Base-by-base conservation (phyloP, 768 basidiomycete genomes). In the Termitomyces sp. region DNA sequence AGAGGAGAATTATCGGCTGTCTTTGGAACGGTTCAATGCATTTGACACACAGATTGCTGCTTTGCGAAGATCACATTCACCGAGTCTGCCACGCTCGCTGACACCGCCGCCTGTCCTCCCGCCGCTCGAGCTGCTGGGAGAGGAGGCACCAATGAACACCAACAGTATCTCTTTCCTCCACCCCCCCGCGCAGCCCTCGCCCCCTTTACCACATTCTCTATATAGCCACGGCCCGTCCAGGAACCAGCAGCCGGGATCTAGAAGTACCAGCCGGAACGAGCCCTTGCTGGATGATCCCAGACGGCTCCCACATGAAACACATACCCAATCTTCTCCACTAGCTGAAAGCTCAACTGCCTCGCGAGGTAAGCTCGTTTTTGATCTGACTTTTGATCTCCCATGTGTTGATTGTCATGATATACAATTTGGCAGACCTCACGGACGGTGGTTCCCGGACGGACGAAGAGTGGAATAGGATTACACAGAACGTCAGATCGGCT, bases 11-110 rank as follows among this genome's bases (percentile, higher is more conserved):
- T 74, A 79, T 39, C 75, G 79, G 22, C 63, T 74, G 16, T 78
- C 81, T 0, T 60, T 85, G 24, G 80, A 81, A 36, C 78, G 81
- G 34, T 83, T 83, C 62, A 79, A 76, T 68, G 74, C 76, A 31
- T 84, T 84, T 59, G 81, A 85, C 65, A 75, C 73, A 54, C 76
- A 84, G 52, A 83, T 83, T 47, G 76, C 79, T 60, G 75, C 75
- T 20, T 67, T 83, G 60, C 76, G 81, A 30, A 74, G 71, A 56
- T 77, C 76, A 37, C 71, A 72, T 50, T 67, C 72, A 15, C 67
- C 69, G 9, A 52, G 45, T 27, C 51, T 62, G 0, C 59, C 69
- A 27, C 68, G 69, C 9, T 62, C 68, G 3, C 61, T 66, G 16
- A 67, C 73, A 1, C 69, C 73, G 27, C 74, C 73, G 22, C 73